phyloP scores from a whole-genome alignment of 441 rosid genomes.

The Pelargonium citronellum region DNA sequence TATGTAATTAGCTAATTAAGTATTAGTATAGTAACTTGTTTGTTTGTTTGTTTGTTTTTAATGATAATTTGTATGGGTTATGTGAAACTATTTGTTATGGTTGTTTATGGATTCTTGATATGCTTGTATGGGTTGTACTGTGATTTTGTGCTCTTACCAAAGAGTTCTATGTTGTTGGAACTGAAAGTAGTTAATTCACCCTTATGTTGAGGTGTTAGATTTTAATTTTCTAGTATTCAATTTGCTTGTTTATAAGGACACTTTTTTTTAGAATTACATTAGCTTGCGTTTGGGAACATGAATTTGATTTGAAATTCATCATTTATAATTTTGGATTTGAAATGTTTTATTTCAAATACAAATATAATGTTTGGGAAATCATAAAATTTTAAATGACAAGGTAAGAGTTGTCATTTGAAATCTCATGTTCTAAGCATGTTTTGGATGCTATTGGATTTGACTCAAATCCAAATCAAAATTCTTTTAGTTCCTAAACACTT shows the following conservation, averaged over 20 bases:
- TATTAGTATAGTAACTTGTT: neutral
- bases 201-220: conserved; percentile 3
- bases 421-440: no score
- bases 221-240: neutral
- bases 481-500: no score
- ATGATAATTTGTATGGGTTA: neutral
- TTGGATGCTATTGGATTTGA: no score
- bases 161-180: neutral
- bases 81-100: neutral
- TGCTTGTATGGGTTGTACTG: neutral
- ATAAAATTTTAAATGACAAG: no score
- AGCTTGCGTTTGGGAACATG: no score
- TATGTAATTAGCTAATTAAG: conserved; percentile 15
- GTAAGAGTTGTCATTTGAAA: no score
- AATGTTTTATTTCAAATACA: no score
- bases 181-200: neutral
- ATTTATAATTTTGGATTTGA: no score
- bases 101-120: neutral
- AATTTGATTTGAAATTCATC: no score
- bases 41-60: neutral
- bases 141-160: neutral
- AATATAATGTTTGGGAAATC: no score
- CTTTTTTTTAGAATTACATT: neutral
- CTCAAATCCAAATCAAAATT: no score
- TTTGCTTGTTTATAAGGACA: neutral